phyloP scores from a whole-genome alignment of 2,329 filamentous ascomycete genomes.

The Teratosphaeria destructans region DNA sequence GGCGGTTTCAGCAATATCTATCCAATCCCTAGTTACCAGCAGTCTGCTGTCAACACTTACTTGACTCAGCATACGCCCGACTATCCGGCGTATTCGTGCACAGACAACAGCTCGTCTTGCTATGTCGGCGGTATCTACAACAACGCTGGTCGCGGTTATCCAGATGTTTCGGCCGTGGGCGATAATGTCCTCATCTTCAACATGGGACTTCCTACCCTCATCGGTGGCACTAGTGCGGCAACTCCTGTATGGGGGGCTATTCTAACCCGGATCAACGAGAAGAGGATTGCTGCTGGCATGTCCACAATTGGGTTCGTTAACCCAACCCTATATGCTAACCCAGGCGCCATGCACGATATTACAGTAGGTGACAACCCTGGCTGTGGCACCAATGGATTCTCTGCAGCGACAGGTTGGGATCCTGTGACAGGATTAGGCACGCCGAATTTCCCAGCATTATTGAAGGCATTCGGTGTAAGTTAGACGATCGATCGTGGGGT shows the following conservation, averaged over 20 bases:
- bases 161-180: slow-evolving; percentile 30
- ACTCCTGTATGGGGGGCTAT: slow-evolving; percentile 13
- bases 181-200: slow-evolving; percentile 25
- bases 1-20: slow-evolving; percentile 30
- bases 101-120: slow-evolving; percentile 38
- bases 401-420: slow-evolving; percentile 22
- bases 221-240: slow-evolving; percentile 13
- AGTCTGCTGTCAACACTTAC: slow-evolving; percentile 28
- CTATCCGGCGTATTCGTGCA: slow-evolving; percentile 12
- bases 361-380: slow-evolving; percentile 25
- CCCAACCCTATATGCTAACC: slow-evolving; percentile 32
- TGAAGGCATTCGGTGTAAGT: slow-evolving; percentile 8
- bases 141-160: slow-evolving; percentile 23
- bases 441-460: slow-evolving; percentile 18
- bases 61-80: slow-evolving; percentile 16
- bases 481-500: neutral
- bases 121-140: slow-evolving; percentile 35
- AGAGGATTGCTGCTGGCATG: slow-evolving; percentile 11
- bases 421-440: slow-evolving; percentile 22
- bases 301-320: slow-evolving; percentile 19
- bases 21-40: slow-evolving; percentile 28
- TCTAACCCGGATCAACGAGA: slow-evolving; percentile 13
- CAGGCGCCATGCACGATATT: slow-evolving; percentile 26
- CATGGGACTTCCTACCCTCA: slow-evolving; percentile 24
- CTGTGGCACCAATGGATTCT: slow-evolving; percentile 21